Base-by-base conservation (phyloP, 2,329 filamentous ascomycete genomes). In the Zopfia rhizophila region DNA sequence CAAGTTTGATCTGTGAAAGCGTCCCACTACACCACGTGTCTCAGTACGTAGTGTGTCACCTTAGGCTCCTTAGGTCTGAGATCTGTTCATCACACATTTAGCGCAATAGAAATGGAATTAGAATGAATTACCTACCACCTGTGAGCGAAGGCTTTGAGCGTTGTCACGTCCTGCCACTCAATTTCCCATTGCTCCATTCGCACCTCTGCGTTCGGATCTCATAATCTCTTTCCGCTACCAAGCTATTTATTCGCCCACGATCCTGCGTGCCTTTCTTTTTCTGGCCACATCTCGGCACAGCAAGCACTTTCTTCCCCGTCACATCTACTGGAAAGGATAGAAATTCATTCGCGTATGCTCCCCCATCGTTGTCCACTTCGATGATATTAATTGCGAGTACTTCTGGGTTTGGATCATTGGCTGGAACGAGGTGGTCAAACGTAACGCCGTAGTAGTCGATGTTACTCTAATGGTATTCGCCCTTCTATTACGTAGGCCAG, bases 301-400 rank as follows among this genome's bases (percentile, higher is more conserved):
- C 71, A 14, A 78, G 52, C 14, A 76, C 64, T 58, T 65, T 75
- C 56, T 70, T 70, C 17, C 72, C 70, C 18, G 51, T 58, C 12
- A 66, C 55, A 52, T 76, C 56, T 8, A 76, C 62, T 7, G 49
- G 29, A 45, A 75, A 75, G 3, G 45, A 58, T 29, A 74, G 53
- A 37, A 54, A 53, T 33, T 59, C 51, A 24, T 73, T 76, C 38
- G 70, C 70, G 51, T 72, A 74, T 17, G 41, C 51, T 3, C 66
- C 69, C 30, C 51, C 42, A 48, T 69, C 62, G 38, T 66, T 60
- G 13, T 76, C 72, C 19, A 73, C 56, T 63, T 77, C 74, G 32
- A 73, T 56, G 38, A 78, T 75, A 30, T 74, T 76, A 30, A 77
- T 72, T 53, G 73, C 67, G 13, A 77, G 49, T 1, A 75, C 70